Percentiles rank a stretch among this genome's conserved stretches.
Evolutionary conservation across 768 basidiomycete species (phyloP).

Genomic region (Suillus cothurnatus): DNA sequence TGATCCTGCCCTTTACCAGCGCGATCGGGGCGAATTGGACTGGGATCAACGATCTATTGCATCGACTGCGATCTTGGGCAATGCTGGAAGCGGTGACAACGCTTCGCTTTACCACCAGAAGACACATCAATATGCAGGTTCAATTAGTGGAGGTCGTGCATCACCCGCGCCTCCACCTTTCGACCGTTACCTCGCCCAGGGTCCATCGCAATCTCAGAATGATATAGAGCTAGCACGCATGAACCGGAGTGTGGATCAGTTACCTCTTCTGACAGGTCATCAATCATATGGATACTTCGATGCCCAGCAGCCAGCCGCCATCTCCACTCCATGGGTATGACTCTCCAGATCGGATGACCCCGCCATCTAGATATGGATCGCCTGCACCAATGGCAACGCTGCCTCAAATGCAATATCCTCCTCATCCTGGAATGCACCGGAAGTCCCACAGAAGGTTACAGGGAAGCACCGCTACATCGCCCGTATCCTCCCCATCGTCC

Average conservation of each 20-base stretch:
- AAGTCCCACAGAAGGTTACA: conserved; percentile 38
- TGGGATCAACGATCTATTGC: conserved; percentile 85
- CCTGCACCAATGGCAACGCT: conserved; percentile 38
- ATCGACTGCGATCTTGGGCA: conserved; percentile 54
- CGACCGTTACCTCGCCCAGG: conserved; percentile 58
- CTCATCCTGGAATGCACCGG: conserved; percentile 25
- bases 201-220: conserved; percentile 37
- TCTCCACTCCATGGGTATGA: conserved; percentile 30
- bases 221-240: conserved; percentile 60
- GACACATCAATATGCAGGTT: conserved; percentile 41
- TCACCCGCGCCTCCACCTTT: conserved; percentile 51
- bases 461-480: conserved; percentile 68
- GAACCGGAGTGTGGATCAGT: conserved; percentile 51
- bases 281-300: conserved; percentile 20
- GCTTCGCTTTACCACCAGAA: conserved; percentile 45
- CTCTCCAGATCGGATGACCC: conserved; percentile 20
- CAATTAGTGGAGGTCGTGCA: conserved; percentile 35
- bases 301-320: conserved; percentile 12
- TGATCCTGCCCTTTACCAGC: conserved; percentile 75
- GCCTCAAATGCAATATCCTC: conserved; percentile 46
- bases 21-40: conserved; percentile 83
- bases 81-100: conserved; percentile 33
- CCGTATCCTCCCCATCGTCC: conserved; percentile 40
- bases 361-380: conserved; percentile 34
- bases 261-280: conserved; percentile 55